Conservation (phyloP, 352 stramenopile genomes). For the Pythium grandisporangium region DNA sequence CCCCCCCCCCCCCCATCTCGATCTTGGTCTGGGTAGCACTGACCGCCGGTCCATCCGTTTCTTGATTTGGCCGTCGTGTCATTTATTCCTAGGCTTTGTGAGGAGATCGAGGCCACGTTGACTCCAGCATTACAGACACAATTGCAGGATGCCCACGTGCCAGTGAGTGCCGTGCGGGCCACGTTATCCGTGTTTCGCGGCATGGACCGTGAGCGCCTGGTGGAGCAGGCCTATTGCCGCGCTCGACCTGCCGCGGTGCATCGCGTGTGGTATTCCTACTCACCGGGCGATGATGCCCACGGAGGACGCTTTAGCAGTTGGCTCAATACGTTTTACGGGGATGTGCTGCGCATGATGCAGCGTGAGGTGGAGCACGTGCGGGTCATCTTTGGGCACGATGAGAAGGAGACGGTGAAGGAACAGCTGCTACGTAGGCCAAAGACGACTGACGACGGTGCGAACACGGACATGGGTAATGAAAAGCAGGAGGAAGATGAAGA, state of each 20-base stretch:
- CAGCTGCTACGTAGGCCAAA: too few species aligned
- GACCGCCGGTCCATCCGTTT: too few species aligned
- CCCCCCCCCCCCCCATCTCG: too few species aligned
- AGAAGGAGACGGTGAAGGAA: too few species aligned
- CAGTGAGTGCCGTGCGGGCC: conserved; percentile 28
- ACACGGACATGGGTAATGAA: too few species aligned
- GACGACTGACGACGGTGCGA: too few species aligned
- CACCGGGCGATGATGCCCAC: conserved; percentile 10
- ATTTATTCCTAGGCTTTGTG: conserved; percentile 17
- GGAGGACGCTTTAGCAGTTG: conserved; percentile 21
- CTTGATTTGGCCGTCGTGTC: too few species aligned
- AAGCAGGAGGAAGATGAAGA: too few species aligned
- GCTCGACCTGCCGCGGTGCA: conserved; percentile 36
- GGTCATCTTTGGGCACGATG: conserved; percentile 39
- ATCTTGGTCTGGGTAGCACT: too few species aligned
- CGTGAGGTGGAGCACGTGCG: conserved; percentile 26
- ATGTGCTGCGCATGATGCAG: conserved; percentile 47
- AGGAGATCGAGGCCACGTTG: conserved; percentile 43
- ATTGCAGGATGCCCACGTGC: conserved; percentile 28
- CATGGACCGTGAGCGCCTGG: conserved; percentile 22
- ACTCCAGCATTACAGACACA: conserved; percentile 29
- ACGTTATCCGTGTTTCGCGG: conserved; percentile 43
- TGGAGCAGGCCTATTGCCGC: conserved; percentile 38
- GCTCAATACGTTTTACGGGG: conserved; percentile 46
- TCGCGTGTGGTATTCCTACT: conserved; percentile 47